phyloP scores from a whole-genome alignment of 2,329 filamentous ascomycete species.

The Colletotrichum chrysophilum region DNA sequence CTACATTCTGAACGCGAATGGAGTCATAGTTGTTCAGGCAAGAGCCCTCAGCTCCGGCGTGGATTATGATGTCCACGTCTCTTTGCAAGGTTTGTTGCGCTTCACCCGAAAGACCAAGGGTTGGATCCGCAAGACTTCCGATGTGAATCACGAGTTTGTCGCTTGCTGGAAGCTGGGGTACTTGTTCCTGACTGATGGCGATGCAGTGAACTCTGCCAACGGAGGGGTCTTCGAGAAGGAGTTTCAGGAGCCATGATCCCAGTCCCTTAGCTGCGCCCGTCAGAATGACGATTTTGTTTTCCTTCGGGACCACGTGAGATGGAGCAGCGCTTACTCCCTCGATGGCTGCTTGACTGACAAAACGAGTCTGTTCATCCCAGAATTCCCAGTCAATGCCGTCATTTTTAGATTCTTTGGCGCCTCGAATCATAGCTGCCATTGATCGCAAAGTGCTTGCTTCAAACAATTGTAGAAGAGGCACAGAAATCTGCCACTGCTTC shows the following conservation, averaged over 20 bases:
- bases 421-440: constrained; percentile 41
- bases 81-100: neutral
- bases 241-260: constrained; percentile 38
- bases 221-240: constrained; percentile 33
- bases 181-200: constrained; percentile 34
- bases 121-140: constrained; percentile 39
- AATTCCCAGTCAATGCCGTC: constrained; percentile 22
- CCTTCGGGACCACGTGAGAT: neutral
- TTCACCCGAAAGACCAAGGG: constrained; percentile 40
- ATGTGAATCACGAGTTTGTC: constrained; percentile 35
- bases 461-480: constrained; percentile 43
- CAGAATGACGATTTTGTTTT: constrained; percentile 30
- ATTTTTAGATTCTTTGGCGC: neutral
- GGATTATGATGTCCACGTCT: constrained; percentile 53
- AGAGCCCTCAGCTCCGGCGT: constrained; percentile 43
- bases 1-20: constrained; percentile 32
- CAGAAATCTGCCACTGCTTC: constrained; percentile 30
- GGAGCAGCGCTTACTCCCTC: neutral
- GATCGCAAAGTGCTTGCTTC: constrained; percentile 36
- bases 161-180: neutral
- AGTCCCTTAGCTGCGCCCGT: constrained; percentile 48
- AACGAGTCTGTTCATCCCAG: constrained; percentile 31
- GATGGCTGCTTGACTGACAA: neutral
- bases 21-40: constrained; percentile 35
- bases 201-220: constrained; percentile 48